phyloP scores from a whole-genome alignment of 306 rosid species.

The Fagus sylvatica region DNA sequence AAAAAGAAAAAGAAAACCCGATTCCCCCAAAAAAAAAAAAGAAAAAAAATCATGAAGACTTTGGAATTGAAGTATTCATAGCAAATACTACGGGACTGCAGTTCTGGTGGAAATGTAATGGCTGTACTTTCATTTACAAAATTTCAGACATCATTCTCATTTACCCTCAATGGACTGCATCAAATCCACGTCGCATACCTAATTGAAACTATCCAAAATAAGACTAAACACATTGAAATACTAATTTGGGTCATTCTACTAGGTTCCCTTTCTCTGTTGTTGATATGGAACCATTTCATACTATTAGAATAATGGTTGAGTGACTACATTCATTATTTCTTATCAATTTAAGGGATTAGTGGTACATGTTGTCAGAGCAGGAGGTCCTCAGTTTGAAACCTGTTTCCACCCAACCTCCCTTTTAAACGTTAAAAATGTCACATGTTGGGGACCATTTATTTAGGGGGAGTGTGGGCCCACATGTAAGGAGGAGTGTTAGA shows the following conservation, averaged over 20 bases:
- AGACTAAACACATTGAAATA: background rate
- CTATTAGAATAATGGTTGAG: no score
- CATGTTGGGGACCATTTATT: no score
- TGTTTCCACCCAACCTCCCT: no score
- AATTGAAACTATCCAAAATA: background rate
- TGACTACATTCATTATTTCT: no score
- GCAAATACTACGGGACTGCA: background rate
- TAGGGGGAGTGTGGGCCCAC: no score
- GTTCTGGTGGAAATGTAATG: background rate
- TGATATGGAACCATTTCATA: background rate
- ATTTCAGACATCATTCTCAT: background rate
- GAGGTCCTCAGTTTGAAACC: no score
- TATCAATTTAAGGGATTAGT: no score
- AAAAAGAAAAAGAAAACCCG: background rate
- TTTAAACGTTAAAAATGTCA: no score
- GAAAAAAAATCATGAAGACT: no score
- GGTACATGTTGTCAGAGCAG: no score
- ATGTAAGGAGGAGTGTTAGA: no score
- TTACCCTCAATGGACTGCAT: background rate
- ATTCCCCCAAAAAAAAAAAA: no score
- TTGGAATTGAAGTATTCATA: background rate
- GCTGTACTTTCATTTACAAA: background rate
- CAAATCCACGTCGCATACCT: background rate
- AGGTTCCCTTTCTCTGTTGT: background rate
- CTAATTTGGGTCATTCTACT: background rate